A percentile compares a stretch with the other conserved stretches of the same genome.
Evolutionary conservation across 805 yeast species (phyloP).

Genomic region (Yamadazyma scolyti): DNA sequence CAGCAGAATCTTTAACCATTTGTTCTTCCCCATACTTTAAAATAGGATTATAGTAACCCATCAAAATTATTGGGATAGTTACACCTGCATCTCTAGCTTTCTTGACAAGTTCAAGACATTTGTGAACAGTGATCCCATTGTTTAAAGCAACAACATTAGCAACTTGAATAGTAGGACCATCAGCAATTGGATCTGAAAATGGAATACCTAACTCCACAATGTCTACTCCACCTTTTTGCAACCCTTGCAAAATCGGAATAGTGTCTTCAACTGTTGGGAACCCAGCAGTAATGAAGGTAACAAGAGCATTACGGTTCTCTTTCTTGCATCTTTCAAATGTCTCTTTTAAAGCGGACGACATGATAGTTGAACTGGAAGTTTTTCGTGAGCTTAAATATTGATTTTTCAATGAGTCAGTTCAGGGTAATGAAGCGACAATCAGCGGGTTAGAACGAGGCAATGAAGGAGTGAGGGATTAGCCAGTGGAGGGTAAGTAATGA

Average conservation of each 20-base stretch:
- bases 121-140: slow-evolving; percentile 73
- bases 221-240: slow-evolving; percentile 95
- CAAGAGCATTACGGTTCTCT: slow-evolving; percentile 79
- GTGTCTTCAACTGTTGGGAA: slow-evolving; percentile 88
- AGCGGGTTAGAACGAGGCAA: too few species aligned
- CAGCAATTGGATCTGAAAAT: slow-evolving; percentile 97
- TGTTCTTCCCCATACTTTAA: slow-evolving; percentile 84
- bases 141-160: slow-evolving; percentile 80
- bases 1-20: slow-evolving; percentile 72
- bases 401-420: slow-evolving; percentile 25
- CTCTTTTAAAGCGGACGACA: slow-evolving; percentile 55
- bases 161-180: slow-evolving; percentile 93
- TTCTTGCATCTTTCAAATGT: slow-evolving; percentile 57
- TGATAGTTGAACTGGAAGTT: slow-evolving; percentile 12
- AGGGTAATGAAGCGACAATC: slow-evolving; percentile 31
- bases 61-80: slow-evolving; percentile 80
- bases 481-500: too few species aligned
- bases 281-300: slow-evolving; percentile 93
- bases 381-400: slow-evolving; percentile 2
- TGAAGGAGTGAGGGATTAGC: too few species aligned
- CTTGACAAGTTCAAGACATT: slow-evolving; percentile 66
- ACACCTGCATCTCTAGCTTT: slow-evolving; percentile 82
- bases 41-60: slow-evolving; percentile 98
- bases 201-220: slow-evolving; percentile 94
- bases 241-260: slow-evolving; percentile 75